These are phyloP conservation scores for Pyrus betulifolia DNA, from an alignment of 306 rosid genomes.

Conservation along the genomic window DNA sequence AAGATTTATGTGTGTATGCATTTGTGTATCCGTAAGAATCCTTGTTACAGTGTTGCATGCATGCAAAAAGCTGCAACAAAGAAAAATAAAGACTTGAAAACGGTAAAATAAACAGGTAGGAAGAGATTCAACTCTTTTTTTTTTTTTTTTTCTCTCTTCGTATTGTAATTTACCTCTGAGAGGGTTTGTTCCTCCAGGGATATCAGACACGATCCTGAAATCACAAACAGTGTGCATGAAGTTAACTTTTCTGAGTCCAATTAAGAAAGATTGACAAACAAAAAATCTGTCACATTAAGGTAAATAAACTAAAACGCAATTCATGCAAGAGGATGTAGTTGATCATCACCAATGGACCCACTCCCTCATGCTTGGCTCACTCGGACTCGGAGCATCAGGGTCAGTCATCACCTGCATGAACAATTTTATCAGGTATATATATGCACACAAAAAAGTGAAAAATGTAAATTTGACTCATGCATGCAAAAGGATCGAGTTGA, in stretches of 20 bases:
- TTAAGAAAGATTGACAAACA: background rate
- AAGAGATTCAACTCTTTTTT: background rate
- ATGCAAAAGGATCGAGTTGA: background rate
- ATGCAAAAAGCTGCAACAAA: background rate
- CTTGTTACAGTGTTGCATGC: background rate
- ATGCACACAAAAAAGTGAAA: background rate
- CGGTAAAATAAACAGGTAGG: background rate
- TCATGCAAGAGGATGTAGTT: background rate
- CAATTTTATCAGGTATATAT: background rate
- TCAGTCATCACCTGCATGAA: conserved; percentile 76
- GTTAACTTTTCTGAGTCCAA: background rate
- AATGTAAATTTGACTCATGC: background rate
- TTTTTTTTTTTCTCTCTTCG: background rate
- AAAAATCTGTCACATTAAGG: background rate
- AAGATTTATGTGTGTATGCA: too few species aligned
- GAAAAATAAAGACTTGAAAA: background rate
- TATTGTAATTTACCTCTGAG: conserved; percentile 41
- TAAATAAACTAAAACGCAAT: background rate
- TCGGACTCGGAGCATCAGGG: conserved; percentile 94
- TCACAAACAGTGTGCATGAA: background rate
- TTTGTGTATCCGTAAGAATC: background rate
- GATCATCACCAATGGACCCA: conserved; percentile 66
- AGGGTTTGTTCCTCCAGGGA: conserved; percentile 73
- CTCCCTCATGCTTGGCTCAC: conserved; percentile 87
- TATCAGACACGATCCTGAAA: conserved; percentile 71